Base-by-base conservation (phyloP, 176 grass and related monocot genomes). In the Oryza australiensis region DNA sequence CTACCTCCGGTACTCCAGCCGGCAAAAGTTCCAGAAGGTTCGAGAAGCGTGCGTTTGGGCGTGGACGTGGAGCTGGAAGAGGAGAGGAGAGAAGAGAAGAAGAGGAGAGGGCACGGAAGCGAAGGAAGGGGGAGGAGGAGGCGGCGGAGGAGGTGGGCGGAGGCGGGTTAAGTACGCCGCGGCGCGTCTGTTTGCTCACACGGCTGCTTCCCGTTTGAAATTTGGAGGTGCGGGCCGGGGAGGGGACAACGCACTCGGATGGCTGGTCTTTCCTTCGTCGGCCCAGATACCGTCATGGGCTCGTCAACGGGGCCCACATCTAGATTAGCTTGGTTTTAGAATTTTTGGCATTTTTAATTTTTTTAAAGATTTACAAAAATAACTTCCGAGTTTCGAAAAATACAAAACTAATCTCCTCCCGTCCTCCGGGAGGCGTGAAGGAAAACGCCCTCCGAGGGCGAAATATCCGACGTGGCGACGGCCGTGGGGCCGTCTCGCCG, bases 171-270 rank as follows among this genome's bases (percentile, higher is more conserved):
- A 75, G 22, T 33, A 69, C 62, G 11, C 20, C 20, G 35, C 22
- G 34, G 26, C 20, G 3, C 42, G 16, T 9, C 67, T 24, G 12
- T 33, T 18, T 13, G 33, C 35, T 71, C 63, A 10, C 72, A 68
- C 34, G 20, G 24, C 8, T 45, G 7, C 2, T 62, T 42, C n/a
- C 35, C n/a, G 38, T 84, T 84, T 68, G 63, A 88, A 84, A 62
- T 88, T 83, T 26, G n/a, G 12, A 76, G 40, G 12, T 34, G 13
- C 41, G 32, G 73, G 67, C 32, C 28, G 15, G 68, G 5, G 38
- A 40, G 38, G 38, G 45, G 3, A 1, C 8, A 3, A 9, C 20
- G 23, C 53, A 4, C 0, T n/a, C 1, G 42, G 45, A 68, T 41
- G 8, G 33, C 14, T 88, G 12, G 20, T 18, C 18, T n/a, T 73